Base-by-base conservation (phyloP, 441 rosid species). In the Sinapis alba region DNA sequence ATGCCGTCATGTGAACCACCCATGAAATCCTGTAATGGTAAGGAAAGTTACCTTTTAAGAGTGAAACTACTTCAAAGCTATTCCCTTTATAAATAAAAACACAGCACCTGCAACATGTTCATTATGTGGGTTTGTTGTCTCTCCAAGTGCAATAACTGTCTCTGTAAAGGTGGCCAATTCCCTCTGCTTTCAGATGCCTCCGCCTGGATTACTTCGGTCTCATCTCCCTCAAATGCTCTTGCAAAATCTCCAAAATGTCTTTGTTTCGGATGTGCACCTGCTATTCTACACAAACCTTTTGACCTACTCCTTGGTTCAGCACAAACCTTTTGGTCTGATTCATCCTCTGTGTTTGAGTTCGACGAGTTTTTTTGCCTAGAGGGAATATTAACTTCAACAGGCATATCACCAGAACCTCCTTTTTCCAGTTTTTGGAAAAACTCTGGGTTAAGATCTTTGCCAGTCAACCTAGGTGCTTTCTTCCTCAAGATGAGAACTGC, bases 1-100 rank as follows among this genome's bases (percentile, higher is more conserved):
- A 92, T 93, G 82, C 97, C 88, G 71, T 92, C 84, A 57, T 90
- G 98, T 80, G 99, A 96, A 38, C 98, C 97, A 45, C 99, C 98
- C 96, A 96, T 96, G 80, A 96, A 93, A 72, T 90, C 98, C 98
- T 96, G 86, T 79, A 86, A 75, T 6, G 11, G 23, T 38, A 20
- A 36, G 24, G 9, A 16, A 41, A 38, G 43, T 50, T n/a, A 61
- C 28, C n/a, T 18, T 72, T 34, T 73, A 68, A 69, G 32, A 73
- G 32, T 23, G 57, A 38, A 15, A 23, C 34, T 53, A 6, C 60
- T 23, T 28, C 51, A 72, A 27, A 51, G n/a, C 0, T 15, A 36
- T 11, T 50, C 41, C 51, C 19, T 43, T n/a, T 53, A 53, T 21
- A 54, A n/a, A n/a, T n/a, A 57, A 68, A 32, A 50, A 50, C 21